Base-by-base conservation (phyloP, 176 grass and related monocot species). In the Cocos nucifera region DNA sequence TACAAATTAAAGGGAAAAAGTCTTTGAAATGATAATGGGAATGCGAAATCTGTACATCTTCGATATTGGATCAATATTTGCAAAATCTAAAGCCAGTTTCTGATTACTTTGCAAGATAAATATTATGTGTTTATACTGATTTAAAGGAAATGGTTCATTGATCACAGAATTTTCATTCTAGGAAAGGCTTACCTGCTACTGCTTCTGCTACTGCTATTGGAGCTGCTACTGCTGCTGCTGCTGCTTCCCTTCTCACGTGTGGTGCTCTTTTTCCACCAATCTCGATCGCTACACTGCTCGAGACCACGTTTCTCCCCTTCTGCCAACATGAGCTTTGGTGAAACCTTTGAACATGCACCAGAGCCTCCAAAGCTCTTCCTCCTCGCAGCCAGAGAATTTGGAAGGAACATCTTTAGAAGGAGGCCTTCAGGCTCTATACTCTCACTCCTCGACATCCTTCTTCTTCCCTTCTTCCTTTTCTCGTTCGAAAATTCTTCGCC, bases 351-450 rank as follows among this genome's bases (percentile, higher is more conserved):
- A 1, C 22, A 15, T n/a, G 1, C 49, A 44, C 9, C 8, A 44
- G 35, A 44, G 35, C 35, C 2, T 44, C 10, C 35, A 44, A 44
- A 44, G 75, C 85, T 95, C 79, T 83, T 87, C 62, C 15, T 83
- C 72, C 50, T 80, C 25, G 74, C 30, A 49, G 68, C 63, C 54
- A 80, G 2, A 32, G 73, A 88, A n/a, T 85, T 61, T 12, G 92
- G 81, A 5, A 77, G 16, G 76, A 88, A 85, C 75, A 91, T 69
- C 65, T 81, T 97, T 68, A 84, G 77, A 48, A 96, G 75, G 51
- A 88, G 66, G 5, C 83, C 10, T 44, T 3, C 83, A 0, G 80
- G 82, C 62, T 97, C 78, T 9, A 77, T 51, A 66, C 72, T 91
- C 7, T 80, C 74, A 65, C 69, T 87, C 49, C 91, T 80, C 53